Base-by-base conservation (phyloP, 1,139 yeast genomes). In the Taphrina communis region DNA sequence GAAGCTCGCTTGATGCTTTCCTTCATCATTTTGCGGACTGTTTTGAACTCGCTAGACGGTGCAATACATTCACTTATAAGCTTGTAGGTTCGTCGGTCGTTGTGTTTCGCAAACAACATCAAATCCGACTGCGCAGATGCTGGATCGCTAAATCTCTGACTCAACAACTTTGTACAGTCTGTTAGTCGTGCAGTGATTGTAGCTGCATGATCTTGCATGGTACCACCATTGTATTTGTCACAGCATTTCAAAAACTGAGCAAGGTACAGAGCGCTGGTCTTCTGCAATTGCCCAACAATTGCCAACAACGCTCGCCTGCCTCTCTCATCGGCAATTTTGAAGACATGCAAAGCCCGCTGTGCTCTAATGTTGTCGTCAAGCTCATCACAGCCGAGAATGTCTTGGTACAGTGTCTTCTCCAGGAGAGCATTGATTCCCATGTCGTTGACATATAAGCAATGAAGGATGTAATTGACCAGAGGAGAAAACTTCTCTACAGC, bases 391-490 rank as follows among this genome's bases (percentile, higher is more conserved):
- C 96, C 90, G 17, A 89, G 76, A 1, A 92, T 74, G 69, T 83
- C 82, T 69, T 87, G 90, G 74, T 87, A 84, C 7, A 91, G 74
- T 0, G 84, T 80, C 2, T 79, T 72, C 75, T 92, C 97, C 19
- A 90, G 89, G 31, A 84, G 80, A n/a, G 87, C 83, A 70, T 88
- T 90, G 66, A 91, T 87, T 21, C 82, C 81, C 69, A 80, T 82
- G 74, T 90, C 93, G 76, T 91, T 90, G 72, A 92, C 88, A 75
- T 90, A 92, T 56, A 89, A 82, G 66, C 91, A 82, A 21, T 87
- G 85, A 68, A 92, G 78, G 0, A 92, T 78, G 50, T 83, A 83
- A 66, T 86, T 85, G 1, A 97, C 97, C 35, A 91, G 86, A 73
- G 84, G 83, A 3, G 80, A 78, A 31, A 86, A 62, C 46, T 68